Base-by-base conservation (phyloP, 2,329 filamentous ascomycete species). In the Aspergillus neotritici region DNA sequence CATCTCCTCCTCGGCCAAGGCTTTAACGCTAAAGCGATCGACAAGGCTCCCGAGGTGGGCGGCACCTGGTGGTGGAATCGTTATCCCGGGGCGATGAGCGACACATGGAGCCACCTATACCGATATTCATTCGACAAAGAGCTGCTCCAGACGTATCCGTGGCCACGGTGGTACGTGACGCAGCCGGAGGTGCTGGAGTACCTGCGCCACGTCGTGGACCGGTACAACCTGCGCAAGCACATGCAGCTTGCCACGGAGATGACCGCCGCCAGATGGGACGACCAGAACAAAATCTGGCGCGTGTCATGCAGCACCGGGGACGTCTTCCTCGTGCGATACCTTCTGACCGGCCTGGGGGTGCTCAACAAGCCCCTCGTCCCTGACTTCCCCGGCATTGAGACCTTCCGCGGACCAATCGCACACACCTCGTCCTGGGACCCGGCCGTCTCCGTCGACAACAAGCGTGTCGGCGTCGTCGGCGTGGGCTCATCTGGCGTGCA, bases 391-490 rank as follows among this genome's bases (percentile, higher is more conserved):
- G 79, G 78, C 0, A 48, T 75, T 0, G 51, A 70, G 2, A 63
- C 61, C n/a, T 83, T 78, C 62, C 58, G 69, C 37, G 78, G 78
- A 7, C 55, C 61, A 8, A 61, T 79, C 6, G 63, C 78, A 17
- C 78, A 82, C 52, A 74, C 73, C 0, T 71, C 75, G 0, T 60
- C 67, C 28, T 82, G 77, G 76, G 67, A 74, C 6, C 54, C 72
- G 8, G 64, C 66, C 4, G 57, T 74, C 5, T 64, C 74, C 16
- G 54, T 76, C 9, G 52, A 55, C 2, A 68, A 61, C 16, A 74
- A 75, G 44, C 63, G 62, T 5, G 75, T 79, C 7, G 69, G 70
- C 4, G 58, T 80, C 7, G 69, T 80, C 39, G 56, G 56, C 2
- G 55, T 42, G 12, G 60, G 61, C 0, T 56, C 60, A 0, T 58